Percentiles rank a stretch among this genome's conserved stretches.
phyloP scores from a whole-genome alignment of 495 filamentous ascomycete species.

The Annulohypoxylon nitens region DNA sequence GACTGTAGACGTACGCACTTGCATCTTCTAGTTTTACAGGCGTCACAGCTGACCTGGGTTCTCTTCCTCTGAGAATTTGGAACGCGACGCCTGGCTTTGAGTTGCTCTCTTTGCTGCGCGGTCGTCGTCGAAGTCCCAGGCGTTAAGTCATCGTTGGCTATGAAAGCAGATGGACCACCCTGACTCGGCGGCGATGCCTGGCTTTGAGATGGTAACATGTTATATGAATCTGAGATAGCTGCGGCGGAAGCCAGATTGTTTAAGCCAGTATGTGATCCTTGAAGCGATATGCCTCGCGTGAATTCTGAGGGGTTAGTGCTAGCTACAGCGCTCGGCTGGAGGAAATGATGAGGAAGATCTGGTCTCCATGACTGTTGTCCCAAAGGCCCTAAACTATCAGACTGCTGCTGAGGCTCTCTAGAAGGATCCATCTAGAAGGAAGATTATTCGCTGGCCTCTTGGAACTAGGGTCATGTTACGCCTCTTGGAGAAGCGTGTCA shows the following conservation, averaged over 20 bases:
- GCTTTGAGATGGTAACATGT: constrained; percentile 2
- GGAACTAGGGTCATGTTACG: constrained; percentile 7
- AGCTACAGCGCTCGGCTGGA: constrained; percentile 3
- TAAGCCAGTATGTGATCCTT: constrained; percentile 15
- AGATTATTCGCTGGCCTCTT: not conserved
- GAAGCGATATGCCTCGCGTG: not conserved
- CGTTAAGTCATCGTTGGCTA: constrained; percentile 13
- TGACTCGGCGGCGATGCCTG: not conserved
- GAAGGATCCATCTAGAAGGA: constrained; percentile 34
- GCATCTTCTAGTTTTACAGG: constrained; percentile 55
- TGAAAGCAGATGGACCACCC: constrained; percentile 39
- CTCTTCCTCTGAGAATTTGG: constrained; percentile 52
- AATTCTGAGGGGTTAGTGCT: not conserved
- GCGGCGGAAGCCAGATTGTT: constrained; percentile 40
- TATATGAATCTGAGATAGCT: constrained; percentile 35
- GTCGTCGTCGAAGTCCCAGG: not conserved
- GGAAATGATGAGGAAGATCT: constrained; percentile 41
- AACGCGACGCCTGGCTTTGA: constrained; percentile 47
- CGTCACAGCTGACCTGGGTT: constrained; percentile 55
- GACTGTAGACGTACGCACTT: constrained; percentile 55
- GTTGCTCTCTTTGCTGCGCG: constrained; percentile 36
- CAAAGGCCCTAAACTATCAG: not conserved
- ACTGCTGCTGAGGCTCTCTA: not conserved
- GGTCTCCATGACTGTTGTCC: constrained; percentile 31
- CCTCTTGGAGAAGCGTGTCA: not conserved